Conservation (phyloP, 2,329 filamentous ascomycete species). For the Paecilomyces formosus region DNA sequence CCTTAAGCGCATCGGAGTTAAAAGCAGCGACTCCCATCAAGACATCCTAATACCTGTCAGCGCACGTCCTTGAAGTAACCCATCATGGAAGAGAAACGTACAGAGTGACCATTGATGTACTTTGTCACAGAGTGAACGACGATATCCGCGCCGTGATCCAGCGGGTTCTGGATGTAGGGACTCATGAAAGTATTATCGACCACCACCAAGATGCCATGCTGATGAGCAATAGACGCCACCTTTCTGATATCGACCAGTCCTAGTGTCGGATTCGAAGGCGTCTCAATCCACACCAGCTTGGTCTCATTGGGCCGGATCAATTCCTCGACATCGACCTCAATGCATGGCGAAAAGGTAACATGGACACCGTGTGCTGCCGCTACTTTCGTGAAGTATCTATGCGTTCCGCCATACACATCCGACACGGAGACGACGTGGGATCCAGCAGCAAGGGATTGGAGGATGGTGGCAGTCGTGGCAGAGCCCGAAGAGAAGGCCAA, state of each 20-base stretch:
- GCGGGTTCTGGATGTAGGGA: constrained; percentile 92
- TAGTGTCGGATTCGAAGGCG: constrained; percentile 88
- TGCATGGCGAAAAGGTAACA: constrained; percentile 88
- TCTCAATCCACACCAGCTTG: constrained; percentile 95
- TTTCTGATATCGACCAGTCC: constrained; percentile 87
- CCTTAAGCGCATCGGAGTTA: constrained; percentile 73
- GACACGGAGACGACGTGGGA: constrained; percentile 95
- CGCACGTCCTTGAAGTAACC: background rate
- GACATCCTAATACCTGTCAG: constrained; percentile 55
- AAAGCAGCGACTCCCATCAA: constrained; percentile 96
- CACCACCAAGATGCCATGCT: constrained; percentile 87
- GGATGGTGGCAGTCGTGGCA: constrained; percentile 84
- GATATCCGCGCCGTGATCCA: constrained; percentile 91
- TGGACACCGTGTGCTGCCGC: constrained; percentile 88
- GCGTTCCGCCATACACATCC: constrained; percentile 95
- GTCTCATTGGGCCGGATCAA: constrained; percentile 77
- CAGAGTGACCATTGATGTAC: constrained; percentile 93
- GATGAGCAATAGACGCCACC: constrained; percentile 74
- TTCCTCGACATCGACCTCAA: constrained; percentile 77
- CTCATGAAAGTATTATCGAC: constrained; percentile 98
- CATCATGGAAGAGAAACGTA: constrained; percentile 15
- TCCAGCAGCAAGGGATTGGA: constrained; percentile 83
- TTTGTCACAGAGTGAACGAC: constrained; percentile 97
- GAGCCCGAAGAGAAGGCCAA: constrained; percentile 92
- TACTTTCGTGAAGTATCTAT: constrained; percentile 98